phyloP scores from a whole-genome alignment of 2,329 filamentous ascomycete species.

The Lojkania enalia region DNA sequence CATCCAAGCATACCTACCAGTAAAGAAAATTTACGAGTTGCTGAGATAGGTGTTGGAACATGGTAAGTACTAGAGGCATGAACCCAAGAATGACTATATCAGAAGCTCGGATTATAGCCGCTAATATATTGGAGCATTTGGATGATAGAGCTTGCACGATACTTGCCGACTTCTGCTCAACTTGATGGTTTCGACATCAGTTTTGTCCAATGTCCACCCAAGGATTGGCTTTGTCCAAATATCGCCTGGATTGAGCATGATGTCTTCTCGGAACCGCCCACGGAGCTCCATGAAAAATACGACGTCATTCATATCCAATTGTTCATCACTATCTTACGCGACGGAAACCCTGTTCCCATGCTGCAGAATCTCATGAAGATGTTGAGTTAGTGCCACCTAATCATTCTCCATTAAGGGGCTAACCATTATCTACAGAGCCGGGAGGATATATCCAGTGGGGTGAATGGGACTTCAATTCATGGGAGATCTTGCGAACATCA shows the following conservation, averaged over 20 bases:
- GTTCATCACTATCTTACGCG: not conserved
- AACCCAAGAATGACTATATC: too few relatives aligned
- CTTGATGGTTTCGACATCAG: conserved; percentile 5
- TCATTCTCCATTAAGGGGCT: not conserved
- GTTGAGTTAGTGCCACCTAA: not conserved
- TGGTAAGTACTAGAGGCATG: not conserved
- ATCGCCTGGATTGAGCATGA: not conserved
- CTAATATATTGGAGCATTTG: conserved; percentile 4
- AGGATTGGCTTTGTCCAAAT: conserved; percentile 2
- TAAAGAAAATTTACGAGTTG: not conserved
- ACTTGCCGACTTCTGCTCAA: not conserved
- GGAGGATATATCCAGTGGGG: conserved; percentile 4
- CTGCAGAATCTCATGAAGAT: conserved; percentile 1
- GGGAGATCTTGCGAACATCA: not conserved
- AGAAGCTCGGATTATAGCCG: too few relatives aligned
- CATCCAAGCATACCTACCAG: not conserved
- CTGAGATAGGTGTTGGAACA: conserved; percentile 2
- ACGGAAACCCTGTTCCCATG: not conserved
- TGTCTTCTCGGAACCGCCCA: not conserved
- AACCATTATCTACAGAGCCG: conserved; percentile 3
- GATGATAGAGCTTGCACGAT: conserved; percentile 1
- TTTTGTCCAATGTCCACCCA: conserved; percentile 4
- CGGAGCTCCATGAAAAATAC: not conserved
- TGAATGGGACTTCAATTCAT: conserved; percentile 1
- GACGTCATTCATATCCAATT: conserved; percentile 5